phyloP scores from a whole-genome alignment of 2,329 filamentous ascomycete genomes.

The Capronia americana region DNA sequence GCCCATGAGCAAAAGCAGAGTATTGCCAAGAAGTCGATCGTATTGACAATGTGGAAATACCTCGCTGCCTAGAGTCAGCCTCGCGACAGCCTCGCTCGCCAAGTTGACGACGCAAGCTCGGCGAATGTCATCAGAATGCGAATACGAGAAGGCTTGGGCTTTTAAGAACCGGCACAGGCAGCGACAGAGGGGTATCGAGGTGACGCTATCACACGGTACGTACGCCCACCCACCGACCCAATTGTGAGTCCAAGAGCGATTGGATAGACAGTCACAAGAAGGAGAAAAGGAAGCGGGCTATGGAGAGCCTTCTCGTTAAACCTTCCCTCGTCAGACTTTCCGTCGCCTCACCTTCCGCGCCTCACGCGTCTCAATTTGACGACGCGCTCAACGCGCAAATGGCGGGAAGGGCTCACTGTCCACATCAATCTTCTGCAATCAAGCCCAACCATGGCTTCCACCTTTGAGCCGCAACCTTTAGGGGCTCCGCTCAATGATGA shows the following conservation, averaged over 20 bases:
- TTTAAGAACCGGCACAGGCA: background rate
- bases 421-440: no score
- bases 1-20: background rate
- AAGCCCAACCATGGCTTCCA: constrained; percentile 1
- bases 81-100: constrained; percentile 16
- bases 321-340: background rate
- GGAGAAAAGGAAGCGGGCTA: background rate
- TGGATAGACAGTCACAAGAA: background rate
- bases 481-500: constrained; percentile 29
- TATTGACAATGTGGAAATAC: background rate
- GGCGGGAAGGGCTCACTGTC: background rate
- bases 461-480: constrained; percentile 30
- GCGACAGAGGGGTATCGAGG: background rate
- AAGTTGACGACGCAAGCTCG: background rate
- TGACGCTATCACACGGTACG: background rate
- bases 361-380: background rate
- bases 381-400: background rate
- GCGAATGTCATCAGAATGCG: constrained; percentile 13
- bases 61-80: constrained; percentile 24
- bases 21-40: background rate
- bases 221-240: background rate
- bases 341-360: background rate
- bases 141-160: constrained; percentile 18
- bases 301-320: background rate
- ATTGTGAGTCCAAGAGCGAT: background rate